Evolutionary conservation across 2,329 filamentous ascomycete genomes (phyloP).

Genomic region (Diaporthe ilicicola): DNA sequence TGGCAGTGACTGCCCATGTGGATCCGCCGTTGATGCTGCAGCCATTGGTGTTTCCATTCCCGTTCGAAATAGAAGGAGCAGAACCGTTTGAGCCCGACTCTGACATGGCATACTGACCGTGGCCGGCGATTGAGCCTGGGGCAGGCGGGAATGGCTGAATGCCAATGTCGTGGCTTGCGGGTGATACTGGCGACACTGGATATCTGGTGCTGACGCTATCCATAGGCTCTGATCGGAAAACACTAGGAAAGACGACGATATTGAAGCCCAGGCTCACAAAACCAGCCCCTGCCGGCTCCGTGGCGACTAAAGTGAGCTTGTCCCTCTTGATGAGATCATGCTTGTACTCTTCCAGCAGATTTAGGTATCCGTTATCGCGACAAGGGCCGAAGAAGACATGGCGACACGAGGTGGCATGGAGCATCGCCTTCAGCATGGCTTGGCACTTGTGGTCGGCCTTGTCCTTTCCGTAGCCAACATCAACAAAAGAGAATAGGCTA

Average conservation of each 20-base stretch:
- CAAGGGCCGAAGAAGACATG: conserved; percentile 45
- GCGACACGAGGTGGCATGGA: conserved; percentile 42
- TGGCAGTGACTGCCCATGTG: conserved; percentile 29
- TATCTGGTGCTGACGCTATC: background rate
- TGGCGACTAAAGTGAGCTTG: conserved; percentile 45
- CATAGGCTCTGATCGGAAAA: conserved; percentile 44
- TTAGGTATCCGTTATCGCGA: conserved; percentile 47
- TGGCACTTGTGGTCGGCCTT: conserved; percentile 46
- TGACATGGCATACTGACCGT: background rate
- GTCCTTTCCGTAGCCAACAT: conserved; percentile 47
- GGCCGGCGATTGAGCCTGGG: background rate
- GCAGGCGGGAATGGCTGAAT: conserved; percentile 29
- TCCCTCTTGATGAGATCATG: conserved; percentile 36
- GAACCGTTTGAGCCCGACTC: background rate
- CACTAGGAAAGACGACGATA: conserved; percentile 38
- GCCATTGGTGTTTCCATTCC: background rate
- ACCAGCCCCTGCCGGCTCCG: conserved; percentile 42
- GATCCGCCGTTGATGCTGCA: background rate
- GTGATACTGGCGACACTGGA: background rate
- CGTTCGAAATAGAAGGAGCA: background rate
- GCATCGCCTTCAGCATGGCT: conserved; percentile 46
- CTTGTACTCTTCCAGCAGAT: conserved; percentile 44
- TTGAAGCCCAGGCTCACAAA: conserved; percentile 43
- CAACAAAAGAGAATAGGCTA: conserved; percentile 45
- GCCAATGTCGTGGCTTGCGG: conserved; percentile 15